Evolutionary conservation across 257 asterid genomes (phyloP), one percentile per base, ranked within the genome.

Genomic region (Jaltomata sinuosa): DNA sequence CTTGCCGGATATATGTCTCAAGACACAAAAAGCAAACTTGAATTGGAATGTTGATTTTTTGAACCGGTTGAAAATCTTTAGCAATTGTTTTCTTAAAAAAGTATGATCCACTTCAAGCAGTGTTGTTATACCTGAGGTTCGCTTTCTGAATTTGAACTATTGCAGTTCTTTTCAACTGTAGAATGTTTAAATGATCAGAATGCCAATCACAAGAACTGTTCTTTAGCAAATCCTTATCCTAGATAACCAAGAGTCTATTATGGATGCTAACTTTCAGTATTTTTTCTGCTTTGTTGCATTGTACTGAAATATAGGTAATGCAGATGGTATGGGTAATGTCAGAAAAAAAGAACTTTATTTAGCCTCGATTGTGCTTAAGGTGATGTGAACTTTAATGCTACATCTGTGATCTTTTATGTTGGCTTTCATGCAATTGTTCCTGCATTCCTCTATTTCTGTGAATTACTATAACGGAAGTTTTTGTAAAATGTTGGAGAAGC

Each of bases 341-440:
- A 92, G 99, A 88, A 92, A 91, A 89, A 91, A 94, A 90, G 98
- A 97, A 92, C 91, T 97, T 55, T 88, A 90, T 83, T 87, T 86
- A 79, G 98, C 99, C 84, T 91, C 97, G 64, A 91, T 93, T 3
- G 85, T 92, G 84, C 92, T 97, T 78, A 95, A 93, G 98, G 99
- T 96, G 54, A 74, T 32, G 59, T 78, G 9, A 57, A 50, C 83
- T 65, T 31, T 21, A 29, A 27, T 31, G 32, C 67, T 77, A 27
- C 36, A 10, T 67, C 81, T 79, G 12, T 59, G 52, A 53, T 32
- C 22, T 65, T 38, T 49, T 61, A 9, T 67, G 49, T 84, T 0
- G 21, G 6, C n/a, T n/a, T 67, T 83, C 8, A 57, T 42, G 49
- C 62, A 27, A 64, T 19, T 36, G 32, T 10, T 32, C 10, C 69